phyloP scores from a whole-genome alignment of 805 yeast genomes.

The Cyberlindnera mycetangii region DNA sequence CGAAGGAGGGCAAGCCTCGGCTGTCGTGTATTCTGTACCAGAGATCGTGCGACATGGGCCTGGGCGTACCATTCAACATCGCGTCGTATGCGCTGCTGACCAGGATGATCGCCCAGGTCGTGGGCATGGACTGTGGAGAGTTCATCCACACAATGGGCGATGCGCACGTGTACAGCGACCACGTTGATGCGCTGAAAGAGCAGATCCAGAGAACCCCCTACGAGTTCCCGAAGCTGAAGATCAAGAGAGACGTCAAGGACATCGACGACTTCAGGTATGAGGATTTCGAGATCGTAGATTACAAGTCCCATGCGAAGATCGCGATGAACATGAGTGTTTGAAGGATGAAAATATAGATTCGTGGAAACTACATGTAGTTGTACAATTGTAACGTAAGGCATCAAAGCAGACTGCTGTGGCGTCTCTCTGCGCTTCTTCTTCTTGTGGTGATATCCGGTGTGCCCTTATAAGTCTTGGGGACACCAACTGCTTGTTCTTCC shows the following conservation, averaged over 20 bases:
- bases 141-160: slow-evolving; percentile 96
- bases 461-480: slow-evolving; percentile 28
- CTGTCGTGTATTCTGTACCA: slow-evolving; percentile 90
- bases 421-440: slow-evolving; percentile 21
- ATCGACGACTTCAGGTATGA: slow-evolving; percentile 89
- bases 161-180: slow-evolving; percentile 92
- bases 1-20: slow-evolving; percentile 58
- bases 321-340: slow-evolving; percentile 98
- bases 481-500: slow-evolving; percentile 28
- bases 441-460: slow-evolving; percentile 21
- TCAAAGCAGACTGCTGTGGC: slow-evolving; percentile 26
- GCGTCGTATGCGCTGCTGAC: slow-evolving; percentile 94
- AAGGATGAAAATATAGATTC: slow-evolving; percentile 3
- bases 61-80: slow-evolving; percentile 98
- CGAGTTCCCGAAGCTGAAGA: slow-evolving; percentile 72
- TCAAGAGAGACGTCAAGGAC: slow-evolving; percentile 60
- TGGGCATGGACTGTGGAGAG: slow-evolving; percentile 93
- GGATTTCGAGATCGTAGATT: slow-evolving; percentile 78
- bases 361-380: not conserved
- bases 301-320: slow-evolving; percentile 78
- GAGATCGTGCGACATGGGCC: slow-evolving; percentile 98
- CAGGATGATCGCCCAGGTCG: slow-evolving; percentile 93
- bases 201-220: slow-evolving; percentile 77
- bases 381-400: too few relatives aligned
- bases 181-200: slow-evolving; percentile 82